Percentiles rank a stretch among this genome's conserved stretches.
Conservation (phyloP, 768 basidiomycete species). For the Sistotremastrum niveocremeum region DNA sequence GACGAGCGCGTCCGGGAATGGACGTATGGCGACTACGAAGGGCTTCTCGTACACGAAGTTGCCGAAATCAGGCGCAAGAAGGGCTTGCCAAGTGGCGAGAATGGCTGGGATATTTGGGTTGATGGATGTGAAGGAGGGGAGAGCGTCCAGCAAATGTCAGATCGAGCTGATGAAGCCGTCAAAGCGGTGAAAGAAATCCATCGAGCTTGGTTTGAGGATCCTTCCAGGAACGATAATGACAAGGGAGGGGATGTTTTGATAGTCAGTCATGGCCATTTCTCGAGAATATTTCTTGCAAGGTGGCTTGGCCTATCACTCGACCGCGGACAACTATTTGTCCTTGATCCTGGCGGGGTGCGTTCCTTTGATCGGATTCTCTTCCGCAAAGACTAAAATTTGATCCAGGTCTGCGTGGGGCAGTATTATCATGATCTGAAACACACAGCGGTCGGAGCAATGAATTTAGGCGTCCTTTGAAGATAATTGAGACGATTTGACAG, state of each 20-base stretch:
- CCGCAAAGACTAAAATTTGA: no score
- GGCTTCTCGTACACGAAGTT: slow-evolving; percentile 3
- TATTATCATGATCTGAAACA: no score
- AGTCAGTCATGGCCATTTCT: slow-evolving; percentile 1
- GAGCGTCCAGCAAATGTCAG: slow-evolving; percentile 25
- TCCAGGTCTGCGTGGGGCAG: no score
- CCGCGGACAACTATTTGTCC: no score
- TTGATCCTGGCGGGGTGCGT: no score
- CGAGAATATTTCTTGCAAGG: no score
- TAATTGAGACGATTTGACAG: no score
- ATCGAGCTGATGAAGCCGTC: slow-evolving; percentile 24
- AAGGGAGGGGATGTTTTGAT: slow-evolving; percentile 5
- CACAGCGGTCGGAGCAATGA: no score
- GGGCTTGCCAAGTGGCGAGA: slow-evolving; percentile 19
- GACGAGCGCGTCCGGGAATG: slow-evolving; percentile 15
- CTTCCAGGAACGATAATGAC: slow-evolving; percentile 4
- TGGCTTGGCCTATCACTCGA: no score
- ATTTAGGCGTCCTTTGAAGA: no score
- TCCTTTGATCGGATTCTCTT: no score
- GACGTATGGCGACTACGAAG: slow-evolving; percentile 29
- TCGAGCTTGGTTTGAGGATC: slow-evolving; percentile 2
- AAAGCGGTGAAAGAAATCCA: slow-evolving; percentile 4
- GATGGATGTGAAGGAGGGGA: slow-evolving; percentile 32
- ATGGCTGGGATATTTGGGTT: slow-evolving; percentile 26
- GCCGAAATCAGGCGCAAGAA: background rate